phyloP scores from a whole-genome alignment of 768 basidiomycete species.

The Asterophora lycoperdoides region DNA sequence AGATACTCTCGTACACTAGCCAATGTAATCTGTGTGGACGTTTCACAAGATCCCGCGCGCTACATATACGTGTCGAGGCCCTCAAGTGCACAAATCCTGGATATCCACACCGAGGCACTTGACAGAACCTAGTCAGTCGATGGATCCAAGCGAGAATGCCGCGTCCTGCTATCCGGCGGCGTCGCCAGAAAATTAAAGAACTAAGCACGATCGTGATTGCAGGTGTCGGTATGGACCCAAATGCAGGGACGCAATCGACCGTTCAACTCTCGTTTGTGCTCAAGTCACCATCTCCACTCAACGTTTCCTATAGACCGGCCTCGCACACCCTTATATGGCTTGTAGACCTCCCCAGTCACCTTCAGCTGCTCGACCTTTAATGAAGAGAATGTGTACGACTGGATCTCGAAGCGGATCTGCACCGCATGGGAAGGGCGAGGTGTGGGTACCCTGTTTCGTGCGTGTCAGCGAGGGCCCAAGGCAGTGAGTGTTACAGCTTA shows the following conservation, averaged over 20 bases:
- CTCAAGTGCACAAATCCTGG: too few species aligned
- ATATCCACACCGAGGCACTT: background rate
- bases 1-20: background rate
- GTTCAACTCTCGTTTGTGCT: slow-evolving; percentile 1
- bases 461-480: background rate
- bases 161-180: too few species aligned
- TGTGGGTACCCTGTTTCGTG: slow-evolving; percentile 28
- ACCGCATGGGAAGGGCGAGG: slow-evolving; percentile 72
- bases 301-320: slow-evolving; percentile 61
- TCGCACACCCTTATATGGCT: slow-evolving; percentile 89
- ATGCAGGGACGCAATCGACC: background rate
- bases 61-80: too few species aligned
- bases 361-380: slow-evolving; percentile 85
- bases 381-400: slow-evolving; percentile 69
- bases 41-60: background rate
- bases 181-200: too few species aligned
- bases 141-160: too few species aligned
- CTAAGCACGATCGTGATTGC: too few species aligned
- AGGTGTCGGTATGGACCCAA: too few species aligned
- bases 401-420: slow-evolving; percentile 66
- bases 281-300: slow-evolving; percentile 57
- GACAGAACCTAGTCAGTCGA: background rate
- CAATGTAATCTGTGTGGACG: background rate
- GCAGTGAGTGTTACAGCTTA: background rate
- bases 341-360: slow-evolving; percentile 74